Base-by-base conservation (phyloP, 1,284 basidiomycete genomes). In the Fomitopsis pinicola region DNA sequence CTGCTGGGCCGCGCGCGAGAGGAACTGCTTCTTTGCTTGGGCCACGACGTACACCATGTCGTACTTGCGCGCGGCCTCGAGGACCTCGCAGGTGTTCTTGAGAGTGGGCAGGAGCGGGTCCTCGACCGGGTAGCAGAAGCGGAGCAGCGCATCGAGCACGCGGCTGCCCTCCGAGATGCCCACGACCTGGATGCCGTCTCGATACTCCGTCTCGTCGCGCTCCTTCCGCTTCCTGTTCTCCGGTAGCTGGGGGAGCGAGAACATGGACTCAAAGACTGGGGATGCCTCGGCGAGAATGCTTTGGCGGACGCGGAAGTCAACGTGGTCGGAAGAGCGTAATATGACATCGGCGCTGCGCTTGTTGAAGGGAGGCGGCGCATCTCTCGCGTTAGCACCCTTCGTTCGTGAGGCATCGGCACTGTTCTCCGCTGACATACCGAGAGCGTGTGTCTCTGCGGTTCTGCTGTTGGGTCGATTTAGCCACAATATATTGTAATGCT, bases 91-190 rank as follows among this genome's bases (percentile, higher is more conserved):
- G 1, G 68, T 56, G 19, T 63, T 62, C 19, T 46, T 17, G 15
- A 64, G 35, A 19, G 62, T 50, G 8, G 71, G 52, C 1, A 62
- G 60, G 2, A 64, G 62, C 3, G 66, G 67, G n/a, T 66, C 62
- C 6, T 66, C 64, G 35, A 67, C 62, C 0, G 79, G 78, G 61
- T 80, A 79, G 58, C 76, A 77, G 48, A 76, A 70, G 68, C 53
- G 65, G 62, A 38, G 35, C 9, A 54, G 52, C 3, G 52, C 12
- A 15, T 76, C 71, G 57, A 80, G 61, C 10, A 68, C 72, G 30
- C 56, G 59, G 52, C 70, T 67, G 33, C 69, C 59, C 64, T 81
- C 80, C 19, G 70, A 59, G 10, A 79, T 63, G 38, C 63, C 62
- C 40, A 80, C 69, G 5, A 74, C 63, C 28, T 71, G 72, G 26